Conservation (phyloP, 139 green algal genomes). For the Gonium pectorale region DNA sequence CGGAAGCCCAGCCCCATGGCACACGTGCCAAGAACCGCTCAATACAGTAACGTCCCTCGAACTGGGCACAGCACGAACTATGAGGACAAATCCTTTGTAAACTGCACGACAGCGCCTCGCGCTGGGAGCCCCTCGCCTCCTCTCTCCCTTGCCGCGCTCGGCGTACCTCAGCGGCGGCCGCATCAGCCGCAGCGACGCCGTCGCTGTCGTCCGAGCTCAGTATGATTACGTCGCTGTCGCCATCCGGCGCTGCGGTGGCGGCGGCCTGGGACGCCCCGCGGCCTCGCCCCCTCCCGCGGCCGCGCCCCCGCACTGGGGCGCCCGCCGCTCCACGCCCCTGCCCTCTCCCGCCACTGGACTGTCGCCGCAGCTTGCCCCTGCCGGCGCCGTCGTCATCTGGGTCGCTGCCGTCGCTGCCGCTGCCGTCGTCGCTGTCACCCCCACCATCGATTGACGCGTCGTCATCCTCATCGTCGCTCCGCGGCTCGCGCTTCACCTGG, state of each 20-base stretch:
- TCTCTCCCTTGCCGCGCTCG: too few relatives aligned
- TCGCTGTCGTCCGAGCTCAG: too few relatives aligned
- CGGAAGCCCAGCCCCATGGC: too few relatives aligned
- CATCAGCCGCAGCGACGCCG: too few relatives aligned
- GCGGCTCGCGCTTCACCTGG: not conserved
- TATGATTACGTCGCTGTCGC: not conserved
- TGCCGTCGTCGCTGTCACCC: not conserved
- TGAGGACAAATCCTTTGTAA: too few relatives aligned
- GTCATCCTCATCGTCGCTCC: not conserved
- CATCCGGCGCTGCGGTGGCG: not conserved
- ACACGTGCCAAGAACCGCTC: too few relatives aligned
- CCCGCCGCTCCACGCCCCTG: not conserved
- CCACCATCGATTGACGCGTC: not conserved
- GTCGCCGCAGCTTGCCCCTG: not conserved
- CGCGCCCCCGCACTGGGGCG: not conserved
- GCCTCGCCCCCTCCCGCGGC: not conserved
- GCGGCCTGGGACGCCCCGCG: too few relatives aligned
- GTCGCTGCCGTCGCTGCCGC: not conserved
- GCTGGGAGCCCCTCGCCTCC: too few relatives aligned
- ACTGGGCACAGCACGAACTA: too few relatives aligned
- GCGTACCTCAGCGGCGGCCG: too few relatives aligned
- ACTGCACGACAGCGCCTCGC: too few relatives aligned
- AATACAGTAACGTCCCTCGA: too few relatives aligned
- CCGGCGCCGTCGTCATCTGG: not conserved
- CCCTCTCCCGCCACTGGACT: not conserved